Percentiles rank a stretch among this genome's conserved stretches.
Evolutionary conservation across 2,329 filamentous ascomycete species (phyloP).

Genomic region (Tolypocladium tundrense): DNA sequence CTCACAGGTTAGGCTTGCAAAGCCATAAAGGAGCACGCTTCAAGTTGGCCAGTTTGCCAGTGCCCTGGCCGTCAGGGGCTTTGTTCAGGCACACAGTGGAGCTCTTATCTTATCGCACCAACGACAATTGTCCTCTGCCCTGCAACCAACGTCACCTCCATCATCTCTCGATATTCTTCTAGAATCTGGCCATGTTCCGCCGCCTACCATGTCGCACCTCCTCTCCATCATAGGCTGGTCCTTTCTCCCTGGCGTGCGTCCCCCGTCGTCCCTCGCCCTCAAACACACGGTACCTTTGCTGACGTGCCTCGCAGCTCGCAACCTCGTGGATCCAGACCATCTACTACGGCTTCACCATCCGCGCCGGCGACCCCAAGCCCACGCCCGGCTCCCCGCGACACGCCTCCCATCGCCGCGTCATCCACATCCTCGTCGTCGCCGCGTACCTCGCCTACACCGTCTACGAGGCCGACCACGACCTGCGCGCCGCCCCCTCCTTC

Average conservation of each 20-base stretch:
- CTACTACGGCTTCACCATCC: slow-evolving; percentile 82
- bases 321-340: slow-evolving; percentile 69
- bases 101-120: not conserved
- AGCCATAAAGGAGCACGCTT: too few species aligned
- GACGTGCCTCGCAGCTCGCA: slow-evolving; percentile 46
- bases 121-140: not conserved
- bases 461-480: slow-evolving; percentile 79
- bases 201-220: slow-evolving; percentile 35
- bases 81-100: not conserved
- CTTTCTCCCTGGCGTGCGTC: slow-evolving; percentile 43
- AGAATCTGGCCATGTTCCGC: slow-evolving; percentile 8
- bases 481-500: slow-evolving; percentile 62
- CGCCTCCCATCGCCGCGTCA: slow-evolving; percentile 64
- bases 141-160: not conserved
- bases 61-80: not conserved
- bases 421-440: slow-evolving; percentile 73
- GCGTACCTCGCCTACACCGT: slow-evolving; percentile 85
- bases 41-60: too few species aligned
- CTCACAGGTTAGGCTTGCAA: too few species aligned
- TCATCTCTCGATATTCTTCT: not conserved
- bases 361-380: slow-evolving; percentile 76
- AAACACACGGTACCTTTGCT: not conserved
- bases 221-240: slow-evolving; percentile 47
- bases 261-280: not conserved
- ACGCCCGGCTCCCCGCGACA: slow-evolving; percentile 58